Base-by-base conservation (phyloP, 2,329 filamentous ascomycete species). In the Neophaeococcomyces mojaviensis region DNA sequence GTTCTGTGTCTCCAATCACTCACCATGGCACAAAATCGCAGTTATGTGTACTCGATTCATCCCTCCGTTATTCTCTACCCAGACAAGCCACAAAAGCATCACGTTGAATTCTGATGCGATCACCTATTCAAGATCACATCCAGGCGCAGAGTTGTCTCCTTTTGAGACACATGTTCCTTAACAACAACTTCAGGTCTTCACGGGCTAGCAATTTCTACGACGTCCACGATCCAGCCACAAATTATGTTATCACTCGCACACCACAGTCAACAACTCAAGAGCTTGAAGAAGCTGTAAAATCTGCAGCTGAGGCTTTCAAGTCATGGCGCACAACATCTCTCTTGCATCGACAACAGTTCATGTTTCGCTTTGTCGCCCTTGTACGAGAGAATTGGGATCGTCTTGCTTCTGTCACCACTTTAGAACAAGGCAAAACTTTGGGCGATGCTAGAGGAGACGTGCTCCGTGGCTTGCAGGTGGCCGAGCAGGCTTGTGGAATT, bases 381-480 rank as follows among this genome's bases (percentile, higher is more conserved):
- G 82, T 84, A 59, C 70, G 78, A 39, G 71, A 78, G 55, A 71
- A 83, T 65, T 81, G 78, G 78, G 78, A 82, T 60, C 69, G 79
- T 46, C 64, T 83, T 49, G 79, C 79, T 24, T 76, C 79, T 2
- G 79, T 75, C 55, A 82, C 82, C 55, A 82, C 79, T 4, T 66
- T 82, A 16, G 79, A 83, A 66, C 79, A 82, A 64, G 79, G 79
- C 56, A 83, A 83, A 71, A 82, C 79, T 2, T 78, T 82, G 61
- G 77, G 76, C 28, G 79, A 83, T 64, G 79, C 79, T n/a, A 74
- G 68, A 59, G 79, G 79, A 47, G 79, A 83, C 64, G 79, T 83
- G 35, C 71, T 82, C 26, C 73, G 79, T 59, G 79, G 79, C 50
- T 65, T 83, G 49, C 79, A 83, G 64, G 79, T 83, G 33, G 79